Percentiles rank a stretch among this genome's conserved stretches.
These are phyloP conservation scores for Pichia kudriavzevii DNA, from an alignment of 1,139 yeast genomes.

Conservation along the genomic window DNA sequence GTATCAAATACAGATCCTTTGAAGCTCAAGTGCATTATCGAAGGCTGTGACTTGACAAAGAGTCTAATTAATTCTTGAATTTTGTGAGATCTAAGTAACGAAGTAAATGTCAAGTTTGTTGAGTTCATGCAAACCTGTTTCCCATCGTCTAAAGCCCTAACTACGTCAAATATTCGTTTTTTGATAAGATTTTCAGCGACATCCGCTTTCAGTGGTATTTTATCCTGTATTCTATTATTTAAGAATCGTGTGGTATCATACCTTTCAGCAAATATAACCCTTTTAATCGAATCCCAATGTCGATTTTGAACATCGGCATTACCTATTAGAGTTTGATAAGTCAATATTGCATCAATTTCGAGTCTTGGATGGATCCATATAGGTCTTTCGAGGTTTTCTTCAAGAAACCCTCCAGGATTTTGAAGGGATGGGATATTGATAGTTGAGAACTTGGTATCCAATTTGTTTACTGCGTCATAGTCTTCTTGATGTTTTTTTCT, in stretches of 20 bases:
- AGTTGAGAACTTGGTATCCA: neutral
- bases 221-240: conserved; percentile 21
- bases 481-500: conserved; percentile 7
- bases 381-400: too few relatives aligned
- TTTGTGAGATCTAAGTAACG: conserved; percentile 13
- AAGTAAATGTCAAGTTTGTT: conserved; percentile 6
- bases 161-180: conserved; percentile 12
- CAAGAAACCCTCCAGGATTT: too few relatives aligned
- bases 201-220: conserved; percentile 10
- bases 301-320: conserved; percentile 16
- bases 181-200: conserved; percentile 4
- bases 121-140: too few relatives aligned
- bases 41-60: conserved; percentile 20
- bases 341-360: conserved; percentile 24
- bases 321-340: conserved; percentile 23
- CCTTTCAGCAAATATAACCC: conserved; percentile 24
- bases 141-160: conserved; percentile 14
- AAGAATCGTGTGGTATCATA: conserved; percentile 12
- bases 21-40: conserved; percentile 19
- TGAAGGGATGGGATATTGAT: too few relatives aligned
- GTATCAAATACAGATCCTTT: conserved; percentile 23
- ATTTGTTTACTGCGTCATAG: neutral
- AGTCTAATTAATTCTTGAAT: conserved; percentile 19
- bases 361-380: conserved; percentile 29
- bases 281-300: conserved; percentile 18